Conservation (phyloP, 768 basidiomycete species). For the Auricularia sp. region DNA sequence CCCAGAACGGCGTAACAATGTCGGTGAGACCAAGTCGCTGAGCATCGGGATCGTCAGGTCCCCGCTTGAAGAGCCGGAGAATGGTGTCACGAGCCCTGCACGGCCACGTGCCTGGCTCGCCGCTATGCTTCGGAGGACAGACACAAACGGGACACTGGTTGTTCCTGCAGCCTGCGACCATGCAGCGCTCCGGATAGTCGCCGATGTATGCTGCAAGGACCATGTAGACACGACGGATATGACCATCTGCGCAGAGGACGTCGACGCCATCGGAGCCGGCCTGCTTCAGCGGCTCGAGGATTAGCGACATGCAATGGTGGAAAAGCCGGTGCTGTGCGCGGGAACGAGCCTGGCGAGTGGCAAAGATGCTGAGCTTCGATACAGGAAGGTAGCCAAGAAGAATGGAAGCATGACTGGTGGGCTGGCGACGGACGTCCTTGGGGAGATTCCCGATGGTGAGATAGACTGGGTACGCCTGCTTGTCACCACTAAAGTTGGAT, state of each 20-base stretch:
- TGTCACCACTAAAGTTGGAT: conserved; percentile 25
- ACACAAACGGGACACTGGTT: conserved; percentile 8
- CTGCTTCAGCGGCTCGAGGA: conserved; percentile 23
- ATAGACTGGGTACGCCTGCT: conserved; percentile 37
- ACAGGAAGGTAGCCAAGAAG: conserved; percentile 32
- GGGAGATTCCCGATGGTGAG: conserved; percentile 33
- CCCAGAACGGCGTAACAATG: conserved; percentile 29
- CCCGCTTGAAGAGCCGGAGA: background rate
- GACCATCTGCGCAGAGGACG: conserved; percentile 29
- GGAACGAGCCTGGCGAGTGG: conserved; percentile 39
- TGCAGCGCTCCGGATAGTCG: conserved; percentile 11
- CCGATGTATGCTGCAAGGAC: conserved; percentile 25
- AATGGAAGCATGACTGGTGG: conserved; percentile 22
- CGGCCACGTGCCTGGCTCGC: background rate
- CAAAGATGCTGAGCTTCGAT: conserved; percentile 20
- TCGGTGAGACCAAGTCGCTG: background rate
- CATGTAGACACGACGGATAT: conserved; percentile 21
- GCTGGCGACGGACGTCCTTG: conserved; percentile 28
- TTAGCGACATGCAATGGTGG: conserved; percentile 25
- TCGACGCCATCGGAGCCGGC: conserved; percentile 23
- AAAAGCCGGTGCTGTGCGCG: conserved; percentile 21
- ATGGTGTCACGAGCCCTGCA: background rate
- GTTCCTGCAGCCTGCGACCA: conserved; percentile 6
- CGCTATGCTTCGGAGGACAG: background rate
- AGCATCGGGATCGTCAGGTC: background rate